phyloP scores from a whole-genome alignment of 768 basidiomycete genomes.

The Mycena pura region DNA sequence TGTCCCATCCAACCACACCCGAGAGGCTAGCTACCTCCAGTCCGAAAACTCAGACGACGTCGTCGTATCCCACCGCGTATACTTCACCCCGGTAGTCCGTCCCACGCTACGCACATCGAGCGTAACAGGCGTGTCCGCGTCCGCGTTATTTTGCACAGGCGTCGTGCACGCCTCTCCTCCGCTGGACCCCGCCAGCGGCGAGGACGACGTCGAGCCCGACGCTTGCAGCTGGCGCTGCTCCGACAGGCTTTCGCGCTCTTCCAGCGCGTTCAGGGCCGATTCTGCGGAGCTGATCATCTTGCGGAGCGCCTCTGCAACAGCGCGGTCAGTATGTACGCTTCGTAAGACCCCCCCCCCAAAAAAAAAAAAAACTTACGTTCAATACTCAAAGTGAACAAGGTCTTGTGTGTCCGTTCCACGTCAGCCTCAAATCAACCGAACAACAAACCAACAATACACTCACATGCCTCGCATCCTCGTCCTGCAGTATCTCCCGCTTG shows the following conservation, averaged over 20 bases:
- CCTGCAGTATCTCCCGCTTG: constrained; percentile 41
- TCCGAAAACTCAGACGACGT: constrained; percentile 23
- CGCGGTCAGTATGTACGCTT: constrained; percentile 8
- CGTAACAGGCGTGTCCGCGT: too few relatives aligned
- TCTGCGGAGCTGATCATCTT: constrained; percentile 35
- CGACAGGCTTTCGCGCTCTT: constrained; percentile 32
- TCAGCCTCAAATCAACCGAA: background rate
- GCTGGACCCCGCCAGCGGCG: too few relatives aligned
- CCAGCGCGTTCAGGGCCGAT: constrained; percentile 29
- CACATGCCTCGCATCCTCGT: constrained; percentile 41
- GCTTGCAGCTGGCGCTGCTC: background rate
- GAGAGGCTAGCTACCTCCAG: constrained; percentile 9
- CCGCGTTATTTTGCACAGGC: constrained; percentile 5
- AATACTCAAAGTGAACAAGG: constrained; percentile 41
- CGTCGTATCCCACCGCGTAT: constrained; percentile 7
- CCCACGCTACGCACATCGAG: background rate
- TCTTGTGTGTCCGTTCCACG: constrained; percentile 30
- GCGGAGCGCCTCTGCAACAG: constrained; percentile 28
- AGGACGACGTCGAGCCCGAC: too few relatives aligned
- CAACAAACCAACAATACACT: constrained; percentile 14
- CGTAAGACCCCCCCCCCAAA: background rate
- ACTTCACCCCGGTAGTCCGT: background rate
- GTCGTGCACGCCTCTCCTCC: constrained; percentile 18
- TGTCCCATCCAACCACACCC: background rate
- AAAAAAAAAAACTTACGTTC: constrained; percentile 30